A percentile compares a stretch with the other conserved stretches of the same genome.
phyloP scores from a whole-genome alignment of 1,284 basidiomycete species.

The Xerocomus nothofagi region DNA sequence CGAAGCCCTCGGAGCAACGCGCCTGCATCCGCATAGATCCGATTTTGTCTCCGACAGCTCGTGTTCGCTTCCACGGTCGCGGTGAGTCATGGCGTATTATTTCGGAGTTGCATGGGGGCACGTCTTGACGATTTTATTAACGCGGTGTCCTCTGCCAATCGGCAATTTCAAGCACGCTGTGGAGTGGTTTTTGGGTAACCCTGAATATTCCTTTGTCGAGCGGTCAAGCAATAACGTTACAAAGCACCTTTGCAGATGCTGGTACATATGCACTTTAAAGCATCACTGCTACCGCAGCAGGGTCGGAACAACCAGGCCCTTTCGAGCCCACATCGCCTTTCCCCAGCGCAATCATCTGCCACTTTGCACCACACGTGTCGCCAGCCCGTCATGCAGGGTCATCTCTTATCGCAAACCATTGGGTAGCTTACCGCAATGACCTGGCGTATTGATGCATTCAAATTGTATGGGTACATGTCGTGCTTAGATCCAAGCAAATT shows the following conservation, averaged over 20 bases:
- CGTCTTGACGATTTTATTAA: too few relatives aligned
- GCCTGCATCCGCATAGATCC: neutral
- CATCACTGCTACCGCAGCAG: neutral
- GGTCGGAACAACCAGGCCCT: neutral
- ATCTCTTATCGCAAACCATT: neutral
- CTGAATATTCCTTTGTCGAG: too few relatives aligned
- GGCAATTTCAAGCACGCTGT: too few relatives aligned
- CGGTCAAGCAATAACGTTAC: too few relatives aligned
- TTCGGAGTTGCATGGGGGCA: too few relatives aligned
- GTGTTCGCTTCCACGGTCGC: too few relatives aligned
- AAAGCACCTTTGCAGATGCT: too few relatives aligned
- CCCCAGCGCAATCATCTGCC: neutral
- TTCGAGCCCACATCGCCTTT: slow-evolving; percentile 10
- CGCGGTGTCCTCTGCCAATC: too few relatives aligned
- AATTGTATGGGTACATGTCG: slow-evolving; percentile 14
- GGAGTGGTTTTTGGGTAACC: too few relatives aligned
- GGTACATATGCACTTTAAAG: too few relatives aligned
- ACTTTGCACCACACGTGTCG: neutral
- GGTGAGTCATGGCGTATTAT: too few relatives aligned
- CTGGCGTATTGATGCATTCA: slow-evolving; percentile 4
- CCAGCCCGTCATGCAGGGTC: neutral
- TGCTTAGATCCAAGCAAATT: slow-evolving; percentile 26
- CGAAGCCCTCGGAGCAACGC: neutral
- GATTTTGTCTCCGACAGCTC: too few relatives aligned
- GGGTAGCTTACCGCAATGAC: slow-evolving; percentile 1